Base-by-base conservation (phyloP, 2,329 filamentous ascomycete species). In the Xylaria arbuscula region DNA sequence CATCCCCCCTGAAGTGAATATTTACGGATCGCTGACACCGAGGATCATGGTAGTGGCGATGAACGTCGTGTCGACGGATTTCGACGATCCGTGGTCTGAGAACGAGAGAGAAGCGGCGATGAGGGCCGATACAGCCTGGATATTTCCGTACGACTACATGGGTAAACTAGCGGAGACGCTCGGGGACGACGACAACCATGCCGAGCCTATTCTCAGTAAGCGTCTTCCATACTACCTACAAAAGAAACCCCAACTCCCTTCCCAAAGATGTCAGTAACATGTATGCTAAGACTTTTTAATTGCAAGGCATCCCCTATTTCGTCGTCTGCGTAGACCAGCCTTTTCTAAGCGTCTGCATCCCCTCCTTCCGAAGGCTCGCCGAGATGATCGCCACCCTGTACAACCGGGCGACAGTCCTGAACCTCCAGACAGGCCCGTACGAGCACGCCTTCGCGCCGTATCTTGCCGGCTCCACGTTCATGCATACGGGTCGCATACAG, bases 71-170 rank as follows among this genome's bases (percentile, higher is more conserved):
- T 19, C 50, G 13, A 3, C 24, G 17, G 28, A 24, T 4, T 42
- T 55, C 24, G 19, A 48, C 15, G 60, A 62, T 17, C 50, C 38
- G 10, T 62, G 60, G 60, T 55, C 60, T 13, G 17, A 24, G 34
- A 47, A 62, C 3, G 59, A 62, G 48, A 51, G n/a, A 42, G 13
- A 24, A 9, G 34, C 22, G 17, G 34, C 24, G 15, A 24, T 24
- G 19, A 40, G 13, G 17, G 36, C 8, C 19, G 36, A 56, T 24
- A 42, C 11, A 10, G 19, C 13, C 5, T 56, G 54, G 54, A 28
- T 56, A 4, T 56, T 56, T 34, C 54, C 54, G 13, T 24, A 19
- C 7, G 19, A 42, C 22, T 56, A 56, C 54, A 10, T 42, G 54
- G 15, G 22, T 36, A 42, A 36, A n/a, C 36, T 56, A 28, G 9